phyloP scores from a whole-genome alignment of 331 rosid species.

The Pyrus hybrid region DNA sequence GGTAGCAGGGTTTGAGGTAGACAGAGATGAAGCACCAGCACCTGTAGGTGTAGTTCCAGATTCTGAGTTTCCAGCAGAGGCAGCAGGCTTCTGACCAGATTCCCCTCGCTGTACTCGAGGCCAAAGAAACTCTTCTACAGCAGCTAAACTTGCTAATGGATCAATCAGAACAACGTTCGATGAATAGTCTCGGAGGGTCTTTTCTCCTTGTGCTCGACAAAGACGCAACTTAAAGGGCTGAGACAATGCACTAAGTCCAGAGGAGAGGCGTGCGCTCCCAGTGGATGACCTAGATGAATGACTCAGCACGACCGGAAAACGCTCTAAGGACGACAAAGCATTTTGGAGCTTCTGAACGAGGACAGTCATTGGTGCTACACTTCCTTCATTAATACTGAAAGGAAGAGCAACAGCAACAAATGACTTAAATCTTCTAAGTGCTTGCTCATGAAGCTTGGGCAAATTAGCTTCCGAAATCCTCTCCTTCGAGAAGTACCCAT shows the following conservation, averaged over 20 bases:
- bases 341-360: conserved; percentile 93
- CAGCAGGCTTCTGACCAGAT: conserved; percentile 64
- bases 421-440: conserved; percentile 69
- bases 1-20: conserved; percentile 54
- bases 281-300: conserved; percentile 85
- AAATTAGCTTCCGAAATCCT: conserved; percentile 63
- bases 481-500: conserved; percentile 81
- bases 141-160: conserved; percentile 94
- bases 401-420: conserved; percentile 85
- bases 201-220: conserved; percentile 92
- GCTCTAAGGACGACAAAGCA: conserved; percentile 95
- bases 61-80: conserved; percentile 70
- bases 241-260: conserved; percentile 86
- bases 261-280: conserved; percentile 92
- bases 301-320: conserved; percentile 94
- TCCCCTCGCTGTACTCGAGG: conserved; percentile 87
- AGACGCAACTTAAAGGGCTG: conserved; percentile 96
- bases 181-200: conserved; percentile 82
- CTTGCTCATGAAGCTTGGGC: conserved; percentile 81
- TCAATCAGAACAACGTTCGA: conserved; percentile 88
- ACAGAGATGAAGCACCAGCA: conserved; percentile 67
- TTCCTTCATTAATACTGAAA: conserved; percentile 28
- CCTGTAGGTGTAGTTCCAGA: conserved; percentile 68
- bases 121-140: conserved; percentile 98
- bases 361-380: conserved; percentile 61